Evolutionary conservation across 2,329 filamentous ascomycete species (phyloP).

Genomic region (Arthrinium puccinioides): DNA sequence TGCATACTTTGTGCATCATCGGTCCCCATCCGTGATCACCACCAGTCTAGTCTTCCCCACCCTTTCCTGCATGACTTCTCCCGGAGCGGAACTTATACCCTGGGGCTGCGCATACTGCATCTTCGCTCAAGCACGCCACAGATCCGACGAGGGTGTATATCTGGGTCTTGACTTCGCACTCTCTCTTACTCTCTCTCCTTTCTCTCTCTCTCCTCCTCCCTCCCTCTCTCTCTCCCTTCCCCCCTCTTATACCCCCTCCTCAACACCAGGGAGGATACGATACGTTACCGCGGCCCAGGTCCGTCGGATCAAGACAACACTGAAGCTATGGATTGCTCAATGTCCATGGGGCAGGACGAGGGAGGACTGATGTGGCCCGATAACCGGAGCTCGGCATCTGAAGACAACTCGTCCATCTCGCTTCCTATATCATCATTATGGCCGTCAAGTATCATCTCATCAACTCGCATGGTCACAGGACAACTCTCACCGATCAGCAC

Average conservation of each 20-base stretch:
- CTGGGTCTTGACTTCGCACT: constrained; percentile 9
- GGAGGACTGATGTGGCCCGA: constrained; percentile 38
- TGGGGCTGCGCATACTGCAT: constrained; percentile 15
- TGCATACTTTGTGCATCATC: constrained; percentile 3
- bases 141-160: not conserved
- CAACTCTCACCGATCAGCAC: constrained; percentile 49
- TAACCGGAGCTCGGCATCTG: constrained; percentile 36
- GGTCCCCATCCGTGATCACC: constrained; percentile 10
- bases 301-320: no score
- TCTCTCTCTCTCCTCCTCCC: no score
- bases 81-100: constrained; percentile 14
- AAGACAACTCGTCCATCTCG: constrained; percentile 28
- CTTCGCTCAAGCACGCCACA: constrained; percentile 11
- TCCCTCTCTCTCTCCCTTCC: no score
- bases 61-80: constrained; percentile 13
- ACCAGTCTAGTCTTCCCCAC: constrained; percentile 13
- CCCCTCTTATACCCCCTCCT: no score
- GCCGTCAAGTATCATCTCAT: constrained; percentile 18
- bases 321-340: constrained; percentile 38
- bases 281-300: no score
- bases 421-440: constrained; percentile 29
- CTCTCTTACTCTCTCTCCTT: constrained; percentile 1
- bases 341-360: constrained; percentile 33
- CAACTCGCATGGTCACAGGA: constrained; percentile 31
- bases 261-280: no score